phyloP scores from a whole-genome alignment of 2,329 filamentous ascomycete species.

The Ceratocystis alfenasii region DNA sequence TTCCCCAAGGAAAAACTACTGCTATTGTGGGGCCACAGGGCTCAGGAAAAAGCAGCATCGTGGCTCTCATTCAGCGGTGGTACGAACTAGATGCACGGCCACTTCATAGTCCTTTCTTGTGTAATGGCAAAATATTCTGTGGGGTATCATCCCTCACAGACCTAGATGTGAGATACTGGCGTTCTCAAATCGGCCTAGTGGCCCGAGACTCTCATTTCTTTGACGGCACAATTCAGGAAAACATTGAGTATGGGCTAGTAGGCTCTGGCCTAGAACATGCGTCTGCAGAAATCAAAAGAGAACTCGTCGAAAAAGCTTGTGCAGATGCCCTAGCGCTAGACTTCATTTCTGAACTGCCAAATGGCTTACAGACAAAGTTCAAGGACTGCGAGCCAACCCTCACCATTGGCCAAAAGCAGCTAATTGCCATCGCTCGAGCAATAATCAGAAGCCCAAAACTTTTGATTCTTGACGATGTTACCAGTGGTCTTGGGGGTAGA shows the following conservation, averaged over 20 bases:
- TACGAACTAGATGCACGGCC: slow-evolving; percentile 38
- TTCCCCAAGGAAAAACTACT: slow-evolving; percentile 54
- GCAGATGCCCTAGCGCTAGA: slow-evolving; percentile 40
- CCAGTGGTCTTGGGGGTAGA: slow-evolving; percentile 39
- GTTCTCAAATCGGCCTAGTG: slow-evolving; percentile 51
- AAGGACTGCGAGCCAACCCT: slow-evolving; percentile 46
- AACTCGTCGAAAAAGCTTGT: slow-evolving; percentile 37
- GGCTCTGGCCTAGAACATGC: slow-evolving; percentile 33
- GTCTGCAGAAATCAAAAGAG: slow-evolving; percentile 40
- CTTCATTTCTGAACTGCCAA: slow-evolving; percentile 40
- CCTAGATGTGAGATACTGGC: slow-evolving; percentile 52
- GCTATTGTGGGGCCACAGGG: slow-evolving; percentile 65
- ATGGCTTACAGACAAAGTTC: slow-evolving; percentile 30
- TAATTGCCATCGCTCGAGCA: slow-evolving; percentile 46
- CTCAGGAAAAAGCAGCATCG: slow-evolving; percentile 62
- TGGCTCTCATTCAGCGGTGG: slow-evolving; percentile 60
- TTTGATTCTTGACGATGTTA: slow-evolving; percentile 55
- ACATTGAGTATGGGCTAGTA: slow-evolving; percentile 37
- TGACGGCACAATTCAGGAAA: slow-evolving; percentile 48
- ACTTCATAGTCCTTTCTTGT: slow-evolving; percentile 22
- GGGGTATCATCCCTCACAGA: slow-evolving; percentile 43
- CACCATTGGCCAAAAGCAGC: slow-evolving; percentile 54
- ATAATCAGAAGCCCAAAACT: slow-evolving; percentile 38
- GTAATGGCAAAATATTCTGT: slow-evolving; percentile 35
- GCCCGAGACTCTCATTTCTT: slow-evolving; percentile 59